Evolutionary conservation across 2,329 filamentous ascomycete species (phyloP).

Genomic region (Phialemoniopsis sp.): DNA sequence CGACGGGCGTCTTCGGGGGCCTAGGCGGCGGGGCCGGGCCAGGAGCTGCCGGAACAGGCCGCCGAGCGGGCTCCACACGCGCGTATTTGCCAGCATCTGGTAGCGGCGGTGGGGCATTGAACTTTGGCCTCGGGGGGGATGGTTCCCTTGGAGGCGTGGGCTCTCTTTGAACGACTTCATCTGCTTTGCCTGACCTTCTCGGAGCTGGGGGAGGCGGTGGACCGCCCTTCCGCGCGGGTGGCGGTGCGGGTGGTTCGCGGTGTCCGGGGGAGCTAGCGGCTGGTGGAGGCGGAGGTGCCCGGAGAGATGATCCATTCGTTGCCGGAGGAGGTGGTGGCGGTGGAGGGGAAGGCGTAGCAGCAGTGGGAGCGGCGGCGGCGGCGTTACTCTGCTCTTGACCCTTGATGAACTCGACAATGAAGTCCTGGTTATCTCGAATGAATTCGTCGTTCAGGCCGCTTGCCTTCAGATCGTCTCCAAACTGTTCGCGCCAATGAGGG

Average conservation of each 20-base stretch:
- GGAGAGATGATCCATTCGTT: slow-evolving; percentile 12
- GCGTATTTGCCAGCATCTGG: slow-evolving; percentile 88
- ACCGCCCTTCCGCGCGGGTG: slow-evolving; percentile 27
- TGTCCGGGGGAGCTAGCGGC: slow-evolving; percentile 14
- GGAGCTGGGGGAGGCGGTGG: slow-evolving; percentile 56
- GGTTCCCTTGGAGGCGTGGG: slow-evolving; percentile 65
- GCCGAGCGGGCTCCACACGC: slow-evolving; percentile 42
- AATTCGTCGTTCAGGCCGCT: slow-evolving; percentile 64
- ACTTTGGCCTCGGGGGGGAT: slow-evolving; percentile 67
- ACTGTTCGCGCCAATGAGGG: slow-evolving; percentile 60
- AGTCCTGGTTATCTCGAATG: slow-evolving; percentile 64
- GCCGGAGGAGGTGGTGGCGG: slow-evolving; percentile 21
- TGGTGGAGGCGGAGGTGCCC: slow-evolving; percentile 30
- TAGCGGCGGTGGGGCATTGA: slow-evolving; percentile 82
- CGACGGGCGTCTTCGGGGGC: slow-evolving; percentile 67
- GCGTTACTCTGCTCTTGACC: slow-evolving; percentile 36
- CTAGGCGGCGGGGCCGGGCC: slow-evolving; percentile 65
- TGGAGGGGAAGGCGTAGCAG: slow-evolving; percentile 7
- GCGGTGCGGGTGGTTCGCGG: slow-evolving; percentile 37
- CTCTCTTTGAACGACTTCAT: slow-evolving; percentile 33
- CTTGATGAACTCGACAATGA: slow-evolving; percentile 61
- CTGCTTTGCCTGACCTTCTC: slow-evolving; percentile 51
- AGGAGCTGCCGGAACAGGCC: slow-evolving; percentile 37
- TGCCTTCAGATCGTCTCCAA: slow-evolving; percentile 58
- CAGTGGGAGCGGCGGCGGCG: slow-evolving; percentile 11